These are phyloP conservation scores for Rhizomucor pusillus DNA, from an alignment of 371 early-diverging fungal genomes.

Conservation along the genomic window DNA sequence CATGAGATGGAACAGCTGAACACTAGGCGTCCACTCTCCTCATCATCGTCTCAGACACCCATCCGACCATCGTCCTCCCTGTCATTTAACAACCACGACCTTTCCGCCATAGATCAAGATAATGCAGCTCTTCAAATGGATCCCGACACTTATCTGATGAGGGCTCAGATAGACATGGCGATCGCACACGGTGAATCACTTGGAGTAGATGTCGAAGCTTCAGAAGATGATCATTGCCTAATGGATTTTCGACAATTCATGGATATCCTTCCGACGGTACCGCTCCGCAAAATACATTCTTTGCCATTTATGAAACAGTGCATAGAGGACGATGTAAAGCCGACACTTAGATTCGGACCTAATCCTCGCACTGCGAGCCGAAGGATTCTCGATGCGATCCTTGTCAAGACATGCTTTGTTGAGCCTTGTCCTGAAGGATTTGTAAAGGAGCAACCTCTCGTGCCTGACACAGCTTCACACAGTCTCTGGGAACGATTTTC, in stretches of 20 bases:
- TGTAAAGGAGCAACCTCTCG: constrained; percentile 21
- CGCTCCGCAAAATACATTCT: constrained; percentile 66
- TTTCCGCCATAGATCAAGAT: too few species aligned
- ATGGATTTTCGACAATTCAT: constrained; percentile 19
- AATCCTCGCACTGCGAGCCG: constrained; percentile 74
- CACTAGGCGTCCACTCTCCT: not conserved
- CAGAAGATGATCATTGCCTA: constrained; percentile 18
- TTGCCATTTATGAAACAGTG: constrained; percentile 72
- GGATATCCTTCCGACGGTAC: constrained; percentile 22
- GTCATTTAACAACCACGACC: not conserved
- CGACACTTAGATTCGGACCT: constrained; percentile 89
- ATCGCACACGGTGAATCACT: not conserved
- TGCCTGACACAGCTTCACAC: constrained; percentile 13
- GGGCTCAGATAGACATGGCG: constrained; percentile 19
- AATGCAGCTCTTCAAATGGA: not conserved
- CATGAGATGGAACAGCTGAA: constrained; percentile 14
- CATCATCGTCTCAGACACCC: not conserved
- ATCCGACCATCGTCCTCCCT: not conserved
- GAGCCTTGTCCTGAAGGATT: constrained; percentile 53
- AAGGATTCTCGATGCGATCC: constrained; percentile 81
- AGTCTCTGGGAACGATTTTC: constrained; percentile 55
- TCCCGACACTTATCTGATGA: constrained; percentile 8
- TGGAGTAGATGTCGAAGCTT: constrained; percentile 9
- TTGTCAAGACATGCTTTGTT: constrained; percentile 73
- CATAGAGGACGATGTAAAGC: constrained; percentile 72